These are phyloP conservation scores for Lyophyllum atratum DNA, from an alignment of 768 basidiomycete species.

Conservation along the genomic window DNA sequence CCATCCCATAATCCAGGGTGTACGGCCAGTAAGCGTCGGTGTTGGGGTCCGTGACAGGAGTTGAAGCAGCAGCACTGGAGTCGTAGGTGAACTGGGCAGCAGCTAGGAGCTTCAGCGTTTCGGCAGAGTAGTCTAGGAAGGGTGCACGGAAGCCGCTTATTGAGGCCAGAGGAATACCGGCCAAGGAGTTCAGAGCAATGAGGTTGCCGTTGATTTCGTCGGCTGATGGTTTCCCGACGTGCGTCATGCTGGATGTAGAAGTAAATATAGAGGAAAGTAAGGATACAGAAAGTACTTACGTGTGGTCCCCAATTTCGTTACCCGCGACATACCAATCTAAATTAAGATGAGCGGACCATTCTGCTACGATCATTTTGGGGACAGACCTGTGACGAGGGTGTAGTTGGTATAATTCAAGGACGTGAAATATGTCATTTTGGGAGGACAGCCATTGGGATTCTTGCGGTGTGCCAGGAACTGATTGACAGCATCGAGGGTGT, in stretches of 20 bases:
- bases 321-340: conserved; percentile 79
- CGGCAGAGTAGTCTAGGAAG: conserved; percentile 63
- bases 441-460: conserved; percentile 76
- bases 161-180: conserved; percentile 67
- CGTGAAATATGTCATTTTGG: conserved; percentile 77
- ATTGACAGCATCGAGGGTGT: conserved; percentile 73
- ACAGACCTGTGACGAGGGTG: conserved; percentile 61
- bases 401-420: conserved; percentile 77
- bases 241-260: conserved; percentile 63
- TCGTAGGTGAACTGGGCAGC: conserved; percentile 71
- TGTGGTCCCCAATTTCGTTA: conserved; percentile 82
- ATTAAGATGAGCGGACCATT: conserved; percentile 1
- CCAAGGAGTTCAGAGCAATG: conserved; percentile 75
- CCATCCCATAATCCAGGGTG: conserved; percentile 77
- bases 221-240: conserved; percentile 61
- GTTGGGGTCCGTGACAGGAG: conserved; percentile 62
- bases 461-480: conserved; percentile 73
- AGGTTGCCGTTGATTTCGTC: conserved; percentile 80
- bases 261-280: neutral
- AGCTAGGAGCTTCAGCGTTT: conserved; percentile 61
- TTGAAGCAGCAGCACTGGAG: conserved; percentile 57
- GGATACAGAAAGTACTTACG: conserved; percentile 40
- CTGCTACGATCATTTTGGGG: neutral
- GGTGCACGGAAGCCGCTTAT: conserved; percentile 80
- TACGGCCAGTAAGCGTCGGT: conserved; percentile 87